A percentile compares a stretch with the other conserved stretches of the same genome.
phyloP scores from a whole-genome alignment of 495 filamentous ascomycete species.

The Penicillium mononematosum region DNA sequence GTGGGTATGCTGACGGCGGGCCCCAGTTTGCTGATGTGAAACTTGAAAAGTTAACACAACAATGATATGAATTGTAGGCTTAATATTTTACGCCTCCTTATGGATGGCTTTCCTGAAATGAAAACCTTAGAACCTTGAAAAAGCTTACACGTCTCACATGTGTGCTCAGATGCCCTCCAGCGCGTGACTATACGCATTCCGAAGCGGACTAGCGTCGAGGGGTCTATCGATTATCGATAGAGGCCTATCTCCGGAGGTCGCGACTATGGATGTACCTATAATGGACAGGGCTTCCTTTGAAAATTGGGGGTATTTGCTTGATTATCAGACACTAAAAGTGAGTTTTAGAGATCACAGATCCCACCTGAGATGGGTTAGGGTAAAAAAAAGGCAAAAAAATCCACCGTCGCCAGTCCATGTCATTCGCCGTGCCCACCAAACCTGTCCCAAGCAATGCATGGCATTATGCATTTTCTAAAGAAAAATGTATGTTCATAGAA shows the following conservation, averaged over 20 bases:
- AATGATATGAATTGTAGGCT: not conserved
- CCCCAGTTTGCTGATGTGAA: not conserved
- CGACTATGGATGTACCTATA: not conserved
- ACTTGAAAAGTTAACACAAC: not conserved
- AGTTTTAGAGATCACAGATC: slow-evolving; percentile 13
- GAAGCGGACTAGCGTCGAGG: slow-evolving; percentile 1
- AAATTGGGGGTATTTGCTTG: slow-evolving; percentile 7
- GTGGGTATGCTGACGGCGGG: slow-evolving; percentile 15
- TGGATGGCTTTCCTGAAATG: not conserved
- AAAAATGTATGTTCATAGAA: slow-evolving; percentile 33
- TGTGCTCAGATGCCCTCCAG: not conserved
- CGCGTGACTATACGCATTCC: not conserved
- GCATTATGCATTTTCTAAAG: slow-evolving; percentile 40
- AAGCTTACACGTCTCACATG: not conserved
- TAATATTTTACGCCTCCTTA: not conserved
- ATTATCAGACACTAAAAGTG: slow-evolving; percentile 12
- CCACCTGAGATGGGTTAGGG: slow-evolving; percentile 5
- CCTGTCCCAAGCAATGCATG: slow-evolving; percentile 34
- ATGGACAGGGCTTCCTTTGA: not conserved
- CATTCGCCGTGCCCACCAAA: slow-evolving; percentile 32
- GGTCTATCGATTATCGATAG: slow-evolving; percentile 3
- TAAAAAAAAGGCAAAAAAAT: slow-evolving; percentile 20
- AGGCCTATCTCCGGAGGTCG: not conserved
- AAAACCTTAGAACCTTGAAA: not conserved
- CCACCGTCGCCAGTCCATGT: slow-evolving; percentile 32